A percentile compares a stretch with the other conserved stretches of the same genome.
Evolutionary conservation across 208 protist genomes (phyloP).

Genomic region (Leishmania lainsoni): DNA sequence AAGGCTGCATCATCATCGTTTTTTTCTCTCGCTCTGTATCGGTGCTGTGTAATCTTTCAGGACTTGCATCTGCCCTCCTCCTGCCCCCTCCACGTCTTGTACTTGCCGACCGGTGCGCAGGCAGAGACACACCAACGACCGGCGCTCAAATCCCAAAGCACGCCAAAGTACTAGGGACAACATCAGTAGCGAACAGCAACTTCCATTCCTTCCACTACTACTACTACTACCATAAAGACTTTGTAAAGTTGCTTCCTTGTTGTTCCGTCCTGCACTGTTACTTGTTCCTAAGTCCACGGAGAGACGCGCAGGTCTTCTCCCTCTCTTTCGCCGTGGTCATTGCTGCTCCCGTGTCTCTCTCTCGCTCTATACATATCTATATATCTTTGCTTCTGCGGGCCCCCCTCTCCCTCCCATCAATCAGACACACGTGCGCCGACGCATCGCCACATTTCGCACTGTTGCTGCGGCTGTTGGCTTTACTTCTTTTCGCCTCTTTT

Average conservation of each 20-base stretch:
- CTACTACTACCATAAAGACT: not conserved
- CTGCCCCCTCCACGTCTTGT: not conserved
- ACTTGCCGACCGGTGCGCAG: not conserved
- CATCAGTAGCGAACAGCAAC: not conserved
- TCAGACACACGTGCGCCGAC: not conserved
- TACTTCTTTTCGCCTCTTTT: not conserved
- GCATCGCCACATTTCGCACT: not conserved
- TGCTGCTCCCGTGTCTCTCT: not conserved
- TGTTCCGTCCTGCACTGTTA: not conserved
- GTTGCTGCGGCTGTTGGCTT: not conserved
- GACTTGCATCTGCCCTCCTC: not conserved
- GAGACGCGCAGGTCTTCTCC: not conserved
- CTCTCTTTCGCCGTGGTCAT: not conserved
- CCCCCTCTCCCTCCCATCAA: not conserved
- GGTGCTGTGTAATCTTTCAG: not conserved
- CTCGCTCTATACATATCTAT: no score
- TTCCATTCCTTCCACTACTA: not conserved
- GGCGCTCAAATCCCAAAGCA: not conserved
- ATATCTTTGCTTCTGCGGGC: not conserved
- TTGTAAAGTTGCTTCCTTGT: not conserved
- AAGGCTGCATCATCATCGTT: not conserved
- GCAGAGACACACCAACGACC: not conserved
- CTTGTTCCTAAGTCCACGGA: not conserved
- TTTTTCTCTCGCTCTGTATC: not conserved
- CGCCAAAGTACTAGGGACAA: not conserved